A percentile compares a stretch with the other conserved stretches of the same genome.
Evolutionary conservation across 208 protist species (phyloP).

Genomic region (Wallacemonas sp.): DNA sequence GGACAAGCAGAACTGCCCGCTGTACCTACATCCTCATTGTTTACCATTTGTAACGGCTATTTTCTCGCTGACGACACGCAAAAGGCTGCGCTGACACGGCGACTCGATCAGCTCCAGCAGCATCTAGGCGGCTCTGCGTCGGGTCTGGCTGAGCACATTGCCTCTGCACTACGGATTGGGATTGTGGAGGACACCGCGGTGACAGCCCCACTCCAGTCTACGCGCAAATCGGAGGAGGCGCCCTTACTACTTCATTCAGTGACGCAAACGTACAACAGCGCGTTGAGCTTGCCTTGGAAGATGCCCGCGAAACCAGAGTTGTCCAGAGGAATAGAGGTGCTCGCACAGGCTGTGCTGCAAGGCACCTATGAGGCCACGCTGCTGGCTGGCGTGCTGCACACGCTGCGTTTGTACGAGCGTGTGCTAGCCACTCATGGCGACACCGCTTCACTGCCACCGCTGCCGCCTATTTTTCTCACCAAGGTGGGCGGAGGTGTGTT

Average conservation of each 20-base stretch:
- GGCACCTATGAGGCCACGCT: slow-evolving; percentile 61
- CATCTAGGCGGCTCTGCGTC: background rate
- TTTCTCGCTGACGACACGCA: slow-evolving; percentile 6
- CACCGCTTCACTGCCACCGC: background rate
- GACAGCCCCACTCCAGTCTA: slow-evolving; percentile 19
- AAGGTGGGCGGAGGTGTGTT: slow-evolving; percentile 61
- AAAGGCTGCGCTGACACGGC: background rate
- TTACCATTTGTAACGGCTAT: slow-evolving; percentile 44
- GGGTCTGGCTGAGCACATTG: slow-evolving; percentile 12
- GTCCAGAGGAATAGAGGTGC: slow-evolving; percentile 14
- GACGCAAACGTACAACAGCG: slow-evolving; percentile 56
- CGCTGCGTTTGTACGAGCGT: too few species aligned
- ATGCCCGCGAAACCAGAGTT: background rate
- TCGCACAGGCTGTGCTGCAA: slow-evolving; percentile 35
- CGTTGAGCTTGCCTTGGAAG: slow-evolving; percentile 27
- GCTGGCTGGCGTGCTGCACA: slow-evolving; percentile 39
- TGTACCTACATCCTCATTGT: slow-evolving; percentile 21
- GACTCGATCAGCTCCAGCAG: slow-evolving; percentile 8
- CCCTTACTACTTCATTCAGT: slow-evolving; percentile 24
- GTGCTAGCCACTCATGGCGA: background rate
- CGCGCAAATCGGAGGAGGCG: background rate
- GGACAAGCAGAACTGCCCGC: background rate
- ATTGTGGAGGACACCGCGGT: slow-evolving; percentile 46
- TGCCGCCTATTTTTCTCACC: slow-evolving; percentile 43
- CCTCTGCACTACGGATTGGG: slow-evolving; percentile 35